Evolutionary conservation across 2,329 filamentous ascomycete species (phyloP).

Genomic region (Pseudopyricularia javanii): DNA sequence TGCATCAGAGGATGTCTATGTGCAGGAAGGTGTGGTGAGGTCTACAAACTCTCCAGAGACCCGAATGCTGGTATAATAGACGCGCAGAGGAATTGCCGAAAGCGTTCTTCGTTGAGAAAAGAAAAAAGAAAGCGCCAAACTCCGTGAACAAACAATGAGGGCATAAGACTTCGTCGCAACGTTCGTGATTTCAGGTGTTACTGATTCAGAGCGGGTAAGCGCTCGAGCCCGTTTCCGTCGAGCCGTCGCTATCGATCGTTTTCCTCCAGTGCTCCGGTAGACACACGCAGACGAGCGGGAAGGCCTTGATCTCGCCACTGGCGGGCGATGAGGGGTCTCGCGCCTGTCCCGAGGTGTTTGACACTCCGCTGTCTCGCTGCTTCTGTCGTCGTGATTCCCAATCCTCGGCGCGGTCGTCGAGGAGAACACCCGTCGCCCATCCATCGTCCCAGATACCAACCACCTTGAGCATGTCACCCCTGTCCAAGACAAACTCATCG

Average conservation of each 20-base stretch:
- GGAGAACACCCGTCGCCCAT: constrained; percentile 86
- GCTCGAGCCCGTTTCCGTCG: constrained; percentile 49
- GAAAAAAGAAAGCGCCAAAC: constrained; percentile 10
- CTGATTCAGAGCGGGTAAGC: constrained; percentile 14
- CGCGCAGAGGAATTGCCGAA: not conserved
- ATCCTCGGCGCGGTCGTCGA: constrained; percentile 75
- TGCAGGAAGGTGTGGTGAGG: constrained; percentile 10
- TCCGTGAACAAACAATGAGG: constrained; percentile 14
- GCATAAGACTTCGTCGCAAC: constrained; percentile 16
- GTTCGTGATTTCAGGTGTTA: constrained; percentile 12
- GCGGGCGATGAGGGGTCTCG: constrained; percentile 50
- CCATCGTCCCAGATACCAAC: constrained; percentile 99
- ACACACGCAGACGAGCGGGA: constrained; percentile 93
- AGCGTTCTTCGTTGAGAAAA: not conserved
- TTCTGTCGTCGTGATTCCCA: constrained; percentile 67
- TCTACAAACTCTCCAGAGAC: constrained; percentile 3
- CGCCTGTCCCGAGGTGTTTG: constrained; percentile 55
- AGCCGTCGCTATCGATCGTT: constrained; percentile 83
- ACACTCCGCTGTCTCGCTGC: constrained; percentile 89
- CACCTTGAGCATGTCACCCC: constrained; percentile 96
- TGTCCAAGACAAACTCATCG: constrained; percentile 86
- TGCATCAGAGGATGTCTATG: constrained; percentile 16
- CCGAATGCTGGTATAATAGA: not conserved
- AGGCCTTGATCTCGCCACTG: constrained; percentile 86
- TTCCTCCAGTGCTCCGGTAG: constrained; percentile 92